Evolutionary conservation across 495 filamentous ascomycete genomes (phyloP), one percentile per base, ranked within the genome.

Genomic region (Penicilliopsis zonata): DNA sequence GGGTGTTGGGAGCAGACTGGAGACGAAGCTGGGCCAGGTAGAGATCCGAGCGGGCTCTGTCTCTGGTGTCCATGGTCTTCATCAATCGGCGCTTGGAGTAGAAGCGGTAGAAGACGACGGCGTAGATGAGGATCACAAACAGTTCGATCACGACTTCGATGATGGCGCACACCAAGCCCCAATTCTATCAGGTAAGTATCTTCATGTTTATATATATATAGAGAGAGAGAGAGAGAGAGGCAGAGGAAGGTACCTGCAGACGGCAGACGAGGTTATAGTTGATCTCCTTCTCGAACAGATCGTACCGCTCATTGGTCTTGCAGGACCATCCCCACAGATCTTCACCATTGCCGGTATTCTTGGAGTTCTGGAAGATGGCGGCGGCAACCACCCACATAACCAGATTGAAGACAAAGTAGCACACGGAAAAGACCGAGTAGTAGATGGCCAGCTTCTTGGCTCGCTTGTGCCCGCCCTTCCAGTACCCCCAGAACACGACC

Each of bases 281-380:
- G 38, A 98, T 70, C 30, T 84, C 74, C 13, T 85, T 57, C 36
- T 72, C 52, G 53, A 85, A 94, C 14, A 92, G 55, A 36, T 82
- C 52, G 23, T 75, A 55, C 30, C 90, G 74, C 30, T 72, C 78
- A 50, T 95, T 96, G 38, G 94, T 69, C 18, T 84, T 81, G 49
- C 90, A 98, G 3, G 83, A 69, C 90, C 90, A 98, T 17, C 86
- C 88, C 90, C 90, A 98, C 47, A 98, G 67, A 51, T 96, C 90
- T 46, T 94, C 69, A 36, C 75, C 78, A 22, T 73, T 59, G 42
- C 76, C 78, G 49, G 73, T 77, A 39, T 69, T 61, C 47, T 81
- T 80, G 22, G 71, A 74, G 46, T 75, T 69, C 49, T 94, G 79
- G 40, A 94, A 73, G 39, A 95, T 65, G 32, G 78, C 87, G 6